Evolutionary conservation across 768 basidiomycete species (phyloP), one percentile per base, ranked within the genome.

Genomic region (Tulasnella sp.): DNA sequence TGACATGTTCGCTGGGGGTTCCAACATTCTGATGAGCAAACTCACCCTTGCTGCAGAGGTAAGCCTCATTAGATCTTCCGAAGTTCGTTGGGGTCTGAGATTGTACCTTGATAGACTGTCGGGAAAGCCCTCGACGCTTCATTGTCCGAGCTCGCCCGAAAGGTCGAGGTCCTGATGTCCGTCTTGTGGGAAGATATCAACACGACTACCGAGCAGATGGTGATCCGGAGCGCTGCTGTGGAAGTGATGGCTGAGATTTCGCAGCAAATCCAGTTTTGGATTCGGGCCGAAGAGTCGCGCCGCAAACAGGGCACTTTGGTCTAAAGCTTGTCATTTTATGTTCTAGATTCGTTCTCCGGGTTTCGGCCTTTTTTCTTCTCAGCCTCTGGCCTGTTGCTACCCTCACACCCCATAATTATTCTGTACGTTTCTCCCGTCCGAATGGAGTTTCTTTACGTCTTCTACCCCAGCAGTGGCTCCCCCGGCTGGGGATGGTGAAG

Each of bases 101-200:
- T 39, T 45, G 14, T n/a, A 22, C 36, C 42, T 34, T 45, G 37
- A 29, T 38, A 74, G 73, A 67, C 85, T 1, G 84, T 90, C 69
- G 88, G 88, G 3, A 82, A 84, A 22, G 85, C 86, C 3, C 84
- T 91, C 64, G 83, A 86, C 34, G 81, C 81, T 2, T 83, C 86
- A 0, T 83, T 90, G 75, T 83, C 81, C 12, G 82, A 86, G 64
- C 85, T 91, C 25, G 88, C 89, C 0, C 81, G 88, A 80, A 89
- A 89, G 86, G 81, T 87, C 67, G 87, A 88, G 81, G 88, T 89
- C 78, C 88, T 85, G 79, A 78, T 90, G 75, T 84, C 88, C 11
- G 86, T 89, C 8, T 85, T 90, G 9, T 90, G 89, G 89, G 89
- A 89, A 80, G 86, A 84, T 67, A 40, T 67, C 58, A 72, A 64